Percentiles rank a stretch among this genome's conserved stretches.
Conservation (phyloP, 768 basidiomycete species). For the Leucocoprinus leucothites region DNA sequence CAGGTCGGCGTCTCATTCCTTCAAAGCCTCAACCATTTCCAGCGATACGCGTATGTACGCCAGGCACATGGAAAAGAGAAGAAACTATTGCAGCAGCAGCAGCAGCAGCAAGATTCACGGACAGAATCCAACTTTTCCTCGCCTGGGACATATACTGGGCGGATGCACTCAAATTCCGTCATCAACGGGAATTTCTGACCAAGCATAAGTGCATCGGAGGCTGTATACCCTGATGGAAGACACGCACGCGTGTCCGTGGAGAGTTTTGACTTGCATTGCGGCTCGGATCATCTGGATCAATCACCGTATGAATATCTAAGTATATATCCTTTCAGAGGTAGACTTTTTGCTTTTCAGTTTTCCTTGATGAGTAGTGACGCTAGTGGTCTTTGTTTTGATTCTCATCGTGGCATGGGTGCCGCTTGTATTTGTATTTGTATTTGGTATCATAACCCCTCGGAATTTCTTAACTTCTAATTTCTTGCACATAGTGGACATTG, state of each 20-base stretch:
- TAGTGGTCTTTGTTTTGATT: too few species aligned
- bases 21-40: conserved; percentile 82
- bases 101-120: conserved; percentile 22
- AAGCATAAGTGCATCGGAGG: not conserved
- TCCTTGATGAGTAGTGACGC: not conserved
- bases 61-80: conserved; percentile 70
- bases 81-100: conserved; percentile 28
- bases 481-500: not conserved
- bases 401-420: too few species aligned
- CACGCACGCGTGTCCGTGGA: not conserved
- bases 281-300: conserved; percentile 10
- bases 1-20: conserved; percentile 81
- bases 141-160: conserved; percentile 18
- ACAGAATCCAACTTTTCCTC: conserved; percentile 8
- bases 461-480: not conserved
- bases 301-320: not conserved
- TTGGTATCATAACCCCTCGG: not conserved
- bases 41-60: conserved; percentile 83
- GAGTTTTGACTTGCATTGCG: not conserved
- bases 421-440: not conserved
- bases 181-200: conserved; percentile 7
- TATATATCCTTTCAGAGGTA: not conserved
- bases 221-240: not conserved
- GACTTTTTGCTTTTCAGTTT: not conserved
- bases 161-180: conserved; percentile 32